Evolutionary conservation across 192 early-diverging fungal species (phyloP), one percentile per base, ranked within the genome.

Genomic region (Coemansia sp.): DNA sequence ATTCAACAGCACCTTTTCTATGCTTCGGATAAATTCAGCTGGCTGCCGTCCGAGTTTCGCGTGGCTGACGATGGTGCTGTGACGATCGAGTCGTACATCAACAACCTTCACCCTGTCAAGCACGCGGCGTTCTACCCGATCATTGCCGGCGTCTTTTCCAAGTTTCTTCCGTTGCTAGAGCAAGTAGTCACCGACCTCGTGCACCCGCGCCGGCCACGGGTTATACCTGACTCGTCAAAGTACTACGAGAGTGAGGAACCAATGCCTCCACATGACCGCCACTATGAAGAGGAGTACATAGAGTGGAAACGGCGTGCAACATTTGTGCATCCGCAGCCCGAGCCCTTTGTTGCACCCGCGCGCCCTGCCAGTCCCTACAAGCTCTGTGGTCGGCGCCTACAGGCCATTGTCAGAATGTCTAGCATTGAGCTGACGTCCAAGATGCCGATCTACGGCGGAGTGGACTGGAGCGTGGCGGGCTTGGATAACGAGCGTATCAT

Each of bases 401-500:
- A 89, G 64, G 88, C 88, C n/a, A 91, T 94, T 35, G 80, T 89
- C 67, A 91, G 90, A 68, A 79, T 91, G 70, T 84, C 89, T 41
- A 88, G 77, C 68, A 89, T 91, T 45, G 64, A 81, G 20, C 59
- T 94, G 56, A 86, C 86, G 2, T 89, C 88, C 17, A 87, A 88
- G 39, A 85, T 84, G 10, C 84, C 89, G 0, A 60, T 38, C 3
- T 89, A 85, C 61, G 59, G 68, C 6, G 88, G 88, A n/a, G 65
- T 58, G n/a, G 60, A 54, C 9, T 94, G 91, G 92, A 87, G 91
- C 38, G 74, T 91, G 2, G 90, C 91, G 57, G 92, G 85, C 5
- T 89, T 87, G 82, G 71, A 72, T 6, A 84, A 88, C 71, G 92
- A 94, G 68, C 71, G 77, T 40, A 91, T 94, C 36, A 77, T 89